phyloP scores from a whole-genome alignment of 768 basidiomycete species.

The Mycena rosella region DNA sequence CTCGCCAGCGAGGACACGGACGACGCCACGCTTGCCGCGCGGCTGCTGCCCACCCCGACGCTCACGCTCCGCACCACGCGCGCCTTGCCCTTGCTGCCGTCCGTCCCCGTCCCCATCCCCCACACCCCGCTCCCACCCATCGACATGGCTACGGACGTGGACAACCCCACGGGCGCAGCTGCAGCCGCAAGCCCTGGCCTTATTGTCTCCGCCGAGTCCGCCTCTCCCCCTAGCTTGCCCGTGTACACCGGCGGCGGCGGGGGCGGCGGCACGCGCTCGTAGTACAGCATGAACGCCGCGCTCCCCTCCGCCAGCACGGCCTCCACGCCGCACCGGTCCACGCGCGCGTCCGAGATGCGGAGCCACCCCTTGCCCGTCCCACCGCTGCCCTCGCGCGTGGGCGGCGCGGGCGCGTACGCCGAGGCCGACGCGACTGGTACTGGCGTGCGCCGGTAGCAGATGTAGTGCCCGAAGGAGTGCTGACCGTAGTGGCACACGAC shows the following conservation, averaged over 20 bases:
- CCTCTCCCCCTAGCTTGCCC: neutral
- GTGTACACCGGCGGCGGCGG: neutral
- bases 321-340: conserved; percentile 81
- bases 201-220: conserved; percentile 29
- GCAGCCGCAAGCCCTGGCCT: neutral
- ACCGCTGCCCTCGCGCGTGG: conserved; percentile 39
- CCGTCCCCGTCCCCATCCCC: neutral
- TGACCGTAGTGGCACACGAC: conserved; percentile 95
- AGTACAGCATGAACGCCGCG: conserved; percentile 94
- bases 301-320: conserved; percentile 79
- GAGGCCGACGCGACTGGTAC: conserved; percentile 53
- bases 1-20: neutral
- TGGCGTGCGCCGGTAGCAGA: conserved; percentile 91
- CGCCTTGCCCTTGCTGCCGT: conserved; percentile 4
- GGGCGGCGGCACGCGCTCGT: conserved; percentile 68
- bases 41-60: conserved; percentile 16
- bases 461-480: conserved; percentile 95
- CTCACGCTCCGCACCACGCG: conserved; percentile 32
- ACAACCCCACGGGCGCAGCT: neutral
- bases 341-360: conserved; percentile 87
- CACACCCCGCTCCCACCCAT: neutral
- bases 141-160: no score
- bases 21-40: no score
- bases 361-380: conserved; percentile 81
- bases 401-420: conserved; percentile 41